Conservation (phyloP, 495 filamentous ascomycete genomes). For the Bryoglossum gracile region DNA sequence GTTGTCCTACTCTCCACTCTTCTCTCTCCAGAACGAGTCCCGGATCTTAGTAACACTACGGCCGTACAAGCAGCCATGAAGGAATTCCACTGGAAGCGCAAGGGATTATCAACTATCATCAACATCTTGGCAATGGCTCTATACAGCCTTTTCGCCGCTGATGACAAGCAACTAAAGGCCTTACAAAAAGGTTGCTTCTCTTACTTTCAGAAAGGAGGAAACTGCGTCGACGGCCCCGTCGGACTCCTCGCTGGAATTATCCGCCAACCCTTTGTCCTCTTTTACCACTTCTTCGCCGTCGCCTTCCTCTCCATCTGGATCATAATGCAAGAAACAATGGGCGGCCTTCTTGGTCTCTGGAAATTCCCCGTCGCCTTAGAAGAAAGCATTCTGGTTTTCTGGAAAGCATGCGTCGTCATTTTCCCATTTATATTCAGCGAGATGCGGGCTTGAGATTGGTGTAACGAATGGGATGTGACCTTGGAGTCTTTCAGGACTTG, state of each 20-base stretch:
- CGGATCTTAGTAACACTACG: constrained; percentile 57
- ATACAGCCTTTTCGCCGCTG: constrained; percentile 83
- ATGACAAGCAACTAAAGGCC: constrained; percentile 66
- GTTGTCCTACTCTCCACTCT: constrained; percentile 60
- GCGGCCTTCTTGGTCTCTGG: constrained; percentile 41
- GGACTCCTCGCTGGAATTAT: constrained; percentile 81
- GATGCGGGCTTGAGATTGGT: constrained; percentile 15
- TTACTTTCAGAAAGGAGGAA: constrained; percentile 77
- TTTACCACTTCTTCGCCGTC: constrained; percentile 91
- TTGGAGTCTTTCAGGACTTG: too few species aligned
- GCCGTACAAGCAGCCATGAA: constrained; percentile 61
- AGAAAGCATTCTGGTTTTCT: constrained; percentile 63
- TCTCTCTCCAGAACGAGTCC: constrained; percentile 57
- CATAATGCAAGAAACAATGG: constrained; percentile 43
- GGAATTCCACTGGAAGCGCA: constrained; percentile 81
- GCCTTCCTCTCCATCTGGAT: constrained; percentile 86
- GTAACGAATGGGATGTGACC: too few species aligned
- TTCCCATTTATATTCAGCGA: constrained; percentile 64
- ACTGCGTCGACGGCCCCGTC: constrained; percentile 65
- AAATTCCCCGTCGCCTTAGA: constrained; percentile 53
- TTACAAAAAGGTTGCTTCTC: constrained; percentile 88
- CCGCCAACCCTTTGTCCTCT: constrained; percentile 66
- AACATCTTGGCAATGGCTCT: constrained; percentile 94
- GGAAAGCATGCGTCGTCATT: constrained; percentile 82
- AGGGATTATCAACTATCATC: constrained; percentile 74